Evolutionary conservation across 306 rosid genomes (phyloP), one percentile per base, ranked within the genome.

Genomic region (Ormosia emarginata): DNA sequence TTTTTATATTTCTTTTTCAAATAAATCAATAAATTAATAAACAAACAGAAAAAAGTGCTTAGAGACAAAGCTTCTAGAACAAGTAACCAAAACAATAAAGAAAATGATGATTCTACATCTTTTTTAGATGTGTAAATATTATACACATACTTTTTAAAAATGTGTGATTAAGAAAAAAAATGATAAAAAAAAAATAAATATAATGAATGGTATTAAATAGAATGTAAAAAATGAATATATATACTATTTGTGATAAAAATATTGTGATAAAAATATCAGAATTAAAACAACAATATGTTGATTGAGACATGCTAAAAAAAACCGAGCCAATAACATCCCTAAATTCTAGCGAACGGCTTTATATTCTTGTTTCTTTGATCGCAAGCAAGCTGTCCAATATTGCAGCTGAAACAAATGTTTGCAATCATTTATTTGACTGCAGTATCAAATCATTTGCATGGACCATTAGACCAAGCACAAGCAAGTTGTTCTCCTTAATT

Each of bases 401-500:
- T 44, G 41, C 77, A 33, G 37, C 70, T 44, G 77, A 68, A 67
- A 68, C 69, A 52, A 41, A n/a, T 55, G 64, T 14, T 79, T 40
- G 37, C 75, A 78, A 57, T 68, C 61, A 69, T 79, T 68, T 44
- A 68, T 32, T 69, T 69, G 70, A 43, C 77, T 30, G 62, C 11
- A 67, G 37, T 50, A 9, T 24, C 68, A 56, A 79, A 69, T 79
- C 40, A 79, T 57, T 68, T 41, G 77, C 52, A 44, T 79, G 67
- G 70, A 69, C 70, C 77, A 55, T 55, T 55, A 39, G 34, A 40
- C 66, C 12, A 74, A 13, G 18, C 63, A 70, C 71, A 58, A 44
- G 7, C 83, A 40, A 43, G 15, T 67, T 55, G 43, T 41, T 46
- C 47, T 40, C 59, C 56, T 52, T 24, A 24, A 24, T 24, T 12